phyloP scores from a whole-genome alignment of 441 rosid genomes.

The Cnidoscolus chayamansa region DNA sequence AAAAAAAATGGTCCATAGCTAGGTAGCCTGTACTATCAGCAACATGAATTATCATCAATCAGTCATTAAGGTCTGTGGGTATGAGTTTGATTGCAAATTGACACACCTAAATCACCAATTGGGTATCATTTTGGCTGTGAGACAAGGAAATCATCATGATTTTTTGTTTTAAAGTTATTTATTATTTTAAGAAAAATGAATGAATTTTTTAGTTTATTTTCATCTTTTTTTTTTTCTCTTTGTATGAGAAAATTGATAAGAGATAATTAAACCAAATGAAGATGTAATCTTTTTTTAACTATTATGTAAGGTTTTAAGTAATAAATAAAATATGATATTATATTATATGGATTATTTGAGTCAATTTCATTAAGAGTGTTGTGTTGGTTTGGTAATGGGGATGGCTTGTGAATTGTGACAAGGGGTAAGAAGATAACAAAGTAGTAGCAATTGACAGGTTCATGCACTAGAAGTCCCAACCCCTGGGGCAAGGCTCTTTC shows the following conservation, averaged over 20 bases:
- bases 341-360: background rate
- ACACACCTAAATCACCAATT: background rate
- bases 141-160: too few relatives aligned
- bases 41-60: background rate
- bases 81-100: background rate
- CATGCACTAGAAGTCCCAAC: slow-evolving; percentile 14
- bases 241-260: too few relatives aligned
- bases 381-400: background rate
- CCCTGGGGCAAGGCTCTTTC: background rate
- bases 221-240: too few relatives aligned
- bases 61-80: too few relatives aligned
- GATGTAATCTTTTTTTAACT: too few relatives aligned
- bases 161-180: too few relatives aligned
- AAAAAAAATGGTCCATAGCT: background rate
- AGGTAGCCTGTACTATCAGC: background rate
- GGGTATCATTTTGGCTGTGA: background rate
- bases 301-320: too few relatives aligned
- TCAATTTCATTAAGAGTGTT: background rate
- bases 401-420: background rate
- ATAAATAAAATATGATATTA: too few relatives aligned
- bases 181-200: too few relatives aligned
- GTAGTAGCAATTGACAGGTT: slow-evolving; percentile 15
- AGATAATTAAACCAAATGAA: too few relatives aligned
- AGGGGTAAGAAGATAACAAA: background rate
- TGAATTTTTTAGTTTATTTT: too few relatives aligned